Conservation (phyloP, 2,329 filamentous ascomycete genomes). For the Penicillium olsonii region DNA sequence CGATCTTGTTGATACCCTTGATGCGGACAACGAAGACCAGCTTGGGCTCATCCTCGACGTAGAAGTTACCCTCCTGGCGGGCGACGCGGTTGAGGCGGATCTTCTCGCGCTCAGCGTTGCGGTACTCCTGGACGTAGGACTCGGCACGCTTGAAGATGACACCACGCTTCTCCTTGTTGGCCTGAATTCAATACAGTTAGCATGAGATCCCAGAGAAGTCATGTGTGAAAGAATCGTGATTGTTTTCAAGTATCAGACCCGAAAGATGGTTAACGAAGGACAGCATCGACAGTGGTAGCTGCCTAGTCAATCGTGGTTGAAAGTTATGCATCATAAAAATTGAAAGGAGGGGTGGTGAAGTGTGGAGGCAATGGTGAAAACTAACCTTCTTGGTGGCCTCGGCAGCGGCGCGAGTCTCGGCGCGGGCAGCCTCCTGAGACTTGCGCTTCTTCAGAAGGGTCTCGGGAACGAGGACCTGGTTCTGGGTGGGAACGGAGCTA, state of each 20-base stretch:
- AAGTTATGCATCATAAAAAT: conserved; percentile 76
- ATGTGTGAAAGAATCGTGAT: conserved; percentile 15
- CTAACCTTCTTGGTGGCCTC: conserved; percentile 91
- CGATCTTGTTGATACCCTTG: conserved; percentile 99
- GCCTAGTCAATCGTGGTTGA: conserved; percentile 85
- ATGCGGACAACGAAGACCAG: conserved; percentile 98
- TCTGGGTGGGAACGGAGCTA: conserved; percentile 88
- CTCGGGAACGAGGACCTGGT: conserved; percentile 97
- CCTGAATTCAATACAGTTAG: conserved; percentile 56
- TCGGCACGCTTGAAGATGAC: conserved; percentile 99
- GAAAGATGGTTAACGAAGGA: conserved; percentile 65
- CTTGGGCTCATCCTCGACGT: conserved; percentile 92
- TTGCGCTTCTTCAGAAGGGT: conserved; percentile 99
- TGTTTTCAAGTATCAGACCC: conserved; percentile 69
- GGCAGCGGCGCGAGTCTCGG: conserved; percentile 75
- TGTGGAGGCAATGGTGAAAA: conserved; percentile 31
- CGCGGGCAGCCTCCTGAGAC: conserved; percentile 98
- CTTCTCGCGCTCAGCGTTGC: conserved; percentile 97
- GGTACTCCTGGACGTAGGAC: conserved; percentile 99
- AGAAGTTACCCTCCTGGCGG: conserved; percentile 90
- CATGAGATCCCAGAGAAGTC: conserved; percentile 11
- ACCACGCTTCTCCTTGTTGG: conserved; percentile 97
- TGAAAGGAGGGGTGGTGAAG: conserved; percentile 18
- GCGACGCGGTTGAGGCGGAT: conserved; percentile 85
- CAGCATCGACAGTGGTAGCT: conserved; percentile 76